Evolutionary conservation across 2,329 filamentous ascomycete genomes (phyloP), one percentile per base, ranked within the genome.

Genomic region (Macrophomina phaseolina): DNA sequence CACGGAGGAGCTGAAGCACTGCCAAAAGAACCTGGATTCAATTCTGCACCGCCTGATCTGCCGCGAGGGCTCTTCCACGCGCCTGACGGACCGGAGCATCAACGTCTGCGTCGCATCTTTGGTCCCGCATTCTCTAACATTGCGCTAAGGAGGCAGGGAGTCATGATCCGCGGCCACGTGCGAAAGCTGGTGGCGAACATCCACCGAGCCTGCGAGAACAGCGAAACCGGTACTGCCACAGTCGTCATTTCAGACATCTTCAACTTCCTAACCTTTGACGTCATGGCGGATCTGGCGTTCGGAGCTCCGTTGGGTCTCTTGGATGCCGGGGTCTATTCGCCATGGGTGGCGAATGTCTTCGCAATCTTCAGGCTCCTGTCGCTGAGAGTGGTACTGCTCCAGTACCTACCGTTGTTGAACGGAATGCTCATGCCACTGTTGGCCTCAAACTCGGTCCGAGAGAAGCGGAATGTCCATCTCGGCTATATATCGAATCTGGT

Each of bases 11-110:
- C 34, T 7, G 40, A 14, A 9, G 40, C 64, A 8, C 30, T 38
- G 34, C 69, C 64, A 9, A 66, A 61, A 64, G 60, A 68, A 1
- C 65, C 60, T 1, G 12, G 23, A 23, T 60, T 60, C 34, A 61
- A 68, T 38, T 71, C 71, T 7, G 66, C 67, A 16, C 70, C 74
- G 2, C 56, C 72, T n/a, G 78, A 78, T 66, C 74, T 73, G 1
- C 75, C 75, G 2, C 78, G 75, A 2, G 77, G 76, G 36, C 40
- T 79, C 63, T 76, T 77, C 11, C 76, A 75, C 70, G 75, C 80
- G 5, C 0, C 75, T 74, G 71, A 75, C 80, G 12, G 74, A 79
- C 18, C 77, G 81, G 28, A 77, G 80, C 80, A 82, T 70, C 74
- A 75, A 6, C 73, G 80, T 34, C 75, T 76, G 64, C 72, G 81